Base-by-base conservation (phyloP, 805 yeast species). In the Saturnispora bothae region DNA sequence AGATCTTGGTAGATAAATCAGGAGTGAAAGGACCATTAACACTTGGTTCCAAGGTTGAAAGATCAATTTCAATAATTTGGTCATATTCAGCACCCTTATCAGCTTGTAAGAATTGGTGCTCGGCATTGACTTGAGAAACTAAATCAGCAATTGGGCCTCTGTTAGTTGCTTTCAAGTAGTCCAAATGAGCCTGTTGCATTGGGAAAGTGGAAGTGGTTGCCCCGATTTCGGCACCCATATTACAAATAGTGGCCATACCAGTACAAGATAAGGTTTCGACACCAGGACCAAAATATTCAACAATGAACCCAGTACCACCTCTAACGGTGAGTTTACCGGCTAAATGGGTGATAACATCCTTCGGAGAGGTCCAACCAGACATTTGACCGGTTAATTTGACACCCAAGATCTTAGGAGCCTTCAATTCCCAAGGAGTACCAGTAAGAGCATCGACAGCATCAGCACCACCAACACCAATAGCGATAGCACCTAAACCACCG, bases 211-310 rank as follows among this genome's bases (percentile, higher is more conserved):
- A 88, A 41, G 97, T 88, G 46, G 97, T 88, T 44, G 96, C 96
- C 68, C 97, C 97, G 52, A 88, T 86, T 68, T 88, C 97, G 50
- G 97, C 97, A 72, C 97, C 97, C 97, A 88, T 88, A 66, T 88
- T 88, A 75, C 97, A 88, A 67, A 88, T 88, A 53, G 97, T 88
- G 61, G 94, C 97, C 97, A 88, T 88, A 74, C 97, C 97, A 37
- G 97, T 89, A 66, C 95, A 85, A 36, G 95, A 83, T 63, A 88
- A 79, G 43, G 89, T 73, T 55, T 81, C 75, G 40, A 88, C 88
- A 73, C 97, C 97, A 39, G 79, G 86, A 63, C 97, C 97, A 56
- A 80, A 88, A 71, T 88, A 88, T 69, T 88, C 97, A 49, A 89
- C 94, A 59, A 88, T 86, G 60, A 76, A 76, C 63, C 97, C 97